A percentile compares a stretch with the other conserved stretches of the same genome.
Evolutionary conservation across 2,329 filamentous ascomycete species (phyloP).

Genomic region (Xylariaceae sp.): DNA sequence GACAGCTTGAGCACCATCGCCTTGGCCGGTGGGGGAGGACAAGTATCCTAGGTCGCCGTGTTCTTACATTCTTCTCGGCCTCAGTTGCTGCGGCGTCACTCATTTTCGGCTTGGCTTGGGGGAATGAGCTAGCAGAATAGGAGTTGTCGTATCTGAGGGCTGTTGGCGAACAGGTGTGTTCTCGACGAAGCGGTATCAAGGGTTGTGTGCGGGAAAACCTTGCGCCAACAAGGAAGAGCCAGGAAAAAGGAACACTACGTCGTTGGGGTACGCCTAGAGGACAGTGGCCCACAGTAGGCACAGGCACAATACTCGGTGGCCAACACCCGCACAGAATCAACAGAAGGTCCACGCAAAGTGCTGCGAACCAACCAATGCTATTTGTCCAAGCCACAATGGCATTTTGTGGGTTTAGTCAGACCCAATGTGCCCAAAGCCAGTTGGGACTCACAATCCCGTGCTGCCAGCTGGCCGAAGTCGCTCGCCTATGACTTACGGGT

Average conservation of each 20-base stretch:
- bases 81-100: conserved; percentile 86
- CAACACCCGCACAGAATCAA: too few relatives aligned
- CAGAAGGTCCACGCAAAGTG: too few relatives aligned
- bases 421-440: too few relatives aligned
- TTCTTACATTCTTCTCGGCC: conserved; percentile 90
- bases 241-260: conserved; percentile 13
- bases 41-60: conserved; percentile 3
- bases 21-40: conserved; percentile 10
- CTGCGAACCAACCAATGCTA: background rate
- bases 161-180: conserved; percentile 21
- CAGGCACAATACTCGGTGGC: background rate
- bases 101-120: conserved; percentile 65
- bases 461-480: background rate
- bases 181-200: conserved; percentile 25
- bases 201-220: conserved; percentile 34
- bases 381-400: too few relatives aligned
- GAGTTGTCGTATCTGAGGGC: conserved; percentile 28
- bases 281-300: background rate
- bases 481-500: too few relatives aligned
- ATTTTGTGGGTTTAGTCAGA: too few relatives aligned
- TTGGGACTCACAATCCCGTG: too few relatives aligned
- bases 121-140: conserved; percentile 32
- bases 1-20: conserved; percentile 26
- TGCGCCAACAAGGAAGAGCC: conserved; percentile 13
- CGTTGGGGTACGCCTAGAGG: conserved; percentile 13